Percentiles rank a stretch among this genome's conserved stretches.
Evolutionary conservation across 2,329 filamentous ascomycete species (phyloP).

Genomic region (Tolypocladium ophioglossoides): DNA sequence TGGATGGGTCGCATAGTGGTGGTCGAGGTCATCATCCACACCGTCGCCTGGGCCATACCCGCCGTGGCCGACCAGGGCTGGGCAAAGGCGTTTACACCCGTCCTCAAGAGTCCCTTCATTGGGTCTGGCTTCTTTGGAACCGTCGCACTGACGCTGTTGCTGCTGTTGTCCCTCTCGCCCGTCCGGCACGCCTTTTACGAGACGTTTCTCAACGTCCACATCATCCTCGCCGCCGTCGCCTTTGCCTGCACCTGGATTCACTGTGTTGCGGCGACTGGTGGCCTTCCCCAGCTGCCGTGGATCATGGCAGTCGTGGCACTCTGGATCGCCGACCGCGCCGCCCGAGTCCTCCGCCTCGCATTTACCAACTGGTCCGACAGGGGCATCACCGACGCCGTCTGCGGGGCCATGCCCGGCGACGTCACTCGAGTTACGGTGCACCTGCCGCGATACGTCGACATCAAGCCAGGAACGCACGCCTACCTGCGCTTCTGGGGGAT

Average conservation of each 20-base stretch:
- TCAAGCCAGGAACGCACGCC: constrained; percentile 62
- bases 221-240: constrained; percentile 57
- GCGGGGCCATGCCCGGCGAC: constrained; percentile 61
- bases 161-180: constrained; percentile 64
- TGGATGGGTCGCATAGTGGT: constrained; percentile 72
- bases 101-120: constrained; percentile 53
- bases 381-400: constrained; percentile 51
- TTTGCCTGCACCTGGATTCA: constrained; percentile 73
- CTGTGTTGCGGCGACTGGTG: constrained; percentile 55
- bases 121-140: constrained; percentile 52
- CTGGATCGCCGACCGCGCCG: constrained; percentile 63
- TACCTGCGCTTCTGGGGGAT: constrained; percentile 62
- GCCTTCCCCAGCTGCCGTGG: constrained; percentile 62
- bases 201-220: constrained; percentile 83
- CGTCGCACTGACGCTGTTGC: constrained; percentile 51
- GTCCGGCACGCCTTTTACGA: constrained; percentile 94
- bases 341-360: constrained; percentile 51
- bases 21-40: constrained; percentile 57
- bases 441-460: constrained; percentile 53
- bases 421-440: constrained; percentile 59
- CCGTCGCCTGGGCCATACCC: constrained; percentile 63
- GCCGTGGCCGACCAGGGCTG: constrained; percentile 56
- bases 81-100: constrained; percentile 40
- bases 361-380: constrained; percentile 54
- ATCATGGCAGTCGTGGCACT: constrained; percentile 63